These are phyloP conservation scores for Lactarius evosmus DNA, from an alignment of 768 basidiomycete genomes.

Conservation along the genomic window DNA sequence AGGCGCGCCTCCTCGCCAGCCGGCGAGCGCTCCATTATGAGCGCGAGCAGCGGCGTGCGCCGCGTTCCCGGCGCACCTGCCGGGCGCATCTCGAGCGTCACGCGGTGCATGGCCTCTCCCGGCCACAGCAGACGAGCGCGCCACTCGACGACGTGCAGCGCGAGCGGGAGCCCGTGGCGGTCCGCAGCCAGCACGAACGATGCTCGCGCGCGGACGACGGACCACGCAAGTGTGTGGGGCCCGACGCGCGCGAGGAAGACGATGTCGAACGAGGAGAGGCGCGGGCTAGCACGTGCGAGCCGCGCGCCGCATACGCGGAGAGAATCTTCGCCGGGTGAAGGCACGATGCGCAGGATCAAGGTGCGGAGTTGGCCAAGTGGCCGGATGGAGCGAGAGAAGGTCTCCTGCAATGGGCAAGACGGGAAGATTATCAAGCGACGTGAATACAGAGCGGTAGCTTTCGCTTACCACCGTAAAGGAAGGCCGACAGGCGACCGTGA, in stretches of 20 bases:
- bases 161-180: constrained; percentile 24
- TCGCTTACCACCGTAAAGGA: constrained; percentile 65
- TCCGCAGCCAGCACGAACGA: constrained; percentile 24
- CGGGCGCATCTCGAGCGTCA: constrained; percentile 21
- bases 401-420: constrained; percentile 41
- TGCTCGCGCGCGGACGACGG: constrained; percentile 7
- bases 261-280: constrained; percentile 59
- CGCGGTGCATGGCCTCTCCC: constrained; percentile 2
- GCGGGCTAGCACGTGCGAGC: constrained; percentile 64
- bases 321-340: constrained; percentile 60
- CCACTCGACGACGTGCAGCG: constrained; percentile 23
- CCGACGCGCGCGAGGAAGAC: constrained; percentile 55
- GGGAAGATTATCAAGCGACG: neutral
- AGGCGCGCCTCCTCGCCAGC: constrained; percentile 26
- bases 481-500: constrained; percentile 65
- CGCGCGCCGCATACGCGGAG: constrained; percentile 56
- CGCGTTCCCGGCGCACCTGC: constrained; percentile 20
- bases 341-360: constrained; percentile 62
- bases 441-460: neutral
- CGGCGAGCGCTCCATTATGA: constrained; percentile 23
- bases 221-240: constrained; percentile 30
- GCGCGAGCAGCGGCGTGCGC: constrained; percentile 12
- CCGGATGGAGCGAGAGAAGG: constrained; percentile 60
- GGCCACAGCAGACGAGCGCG: neutral
- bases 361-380: constrained; percentile 61